These are phyloP conservation scores for Mycena capillaripes DNA, from an alignment of 768 basidiomycete species.

Conservation along the genomic window DNA sequence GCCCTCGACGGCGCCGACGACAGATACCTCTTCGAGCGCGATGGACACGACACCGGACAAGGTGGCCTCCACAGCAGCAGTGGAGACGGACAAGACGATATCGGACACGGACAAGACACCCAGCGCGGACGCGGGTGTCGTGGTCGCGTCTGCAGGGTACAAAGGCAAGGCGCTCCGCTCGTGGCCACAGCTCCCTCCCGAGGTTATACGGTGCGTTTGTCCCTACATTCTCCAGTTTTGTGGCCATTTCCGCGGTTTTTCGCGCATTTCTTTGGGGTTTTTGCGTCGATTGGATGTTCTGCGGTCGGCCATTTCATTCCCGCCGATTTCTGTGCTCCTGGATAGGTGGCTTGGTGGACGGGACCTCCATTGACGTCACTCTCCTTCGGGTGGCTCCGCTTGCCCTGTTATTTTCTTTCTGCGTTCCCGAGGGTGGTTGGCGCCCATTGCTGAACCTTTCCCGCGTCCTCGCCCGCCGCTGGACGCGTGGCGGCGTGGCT, in stretches of 20 bases:
- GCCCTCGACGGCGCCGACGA: neutral
- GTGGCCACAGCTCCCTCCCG: conserved; percentile 31
- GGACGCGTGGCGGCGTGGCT: too few relatives aligned
- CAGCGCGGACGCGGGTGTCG: too few relatives aligned
- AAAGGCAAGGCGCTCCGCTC: conserved; percentile 33
- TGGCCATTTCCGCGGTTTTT: neutral
- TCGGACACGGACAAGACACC: neutral
- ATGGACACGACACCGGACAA: neutral
- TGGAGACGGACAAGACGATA: neutral
- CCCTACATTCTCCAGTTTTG: neutral
- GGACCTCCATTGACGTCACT: too few relatives aligned
- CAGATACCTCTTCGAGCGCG: neutral
- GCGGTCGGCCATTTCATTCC: neutral
- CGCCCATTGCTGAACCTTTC: too few relatives aligned
- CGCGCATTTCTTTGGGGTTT: neutral
- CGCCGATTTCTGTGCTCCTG: too few relatives aligned
- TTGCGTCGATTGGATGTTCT: neutral
- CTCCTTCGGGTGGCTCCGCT: too few relatives aligned
- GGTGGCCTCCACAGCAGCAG: neutral
- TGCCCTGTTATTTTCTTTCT: too few relatives aligned
- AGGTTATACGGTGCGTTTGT: conserved; percentile 31
- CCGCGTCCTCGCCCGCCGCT: too few relatives aligned
- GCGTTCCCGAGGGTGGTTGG: too few relatives aligned
- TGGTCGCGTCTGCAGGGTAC: conserved; percentile 1
- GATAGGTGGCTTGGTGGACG: too few relatives aligned